Evolutionary conservation across 106 monocot species (phyloP), one percentile per base, ranked within the genome.

Genomic region (Hemerocallis citrina): DNA sequence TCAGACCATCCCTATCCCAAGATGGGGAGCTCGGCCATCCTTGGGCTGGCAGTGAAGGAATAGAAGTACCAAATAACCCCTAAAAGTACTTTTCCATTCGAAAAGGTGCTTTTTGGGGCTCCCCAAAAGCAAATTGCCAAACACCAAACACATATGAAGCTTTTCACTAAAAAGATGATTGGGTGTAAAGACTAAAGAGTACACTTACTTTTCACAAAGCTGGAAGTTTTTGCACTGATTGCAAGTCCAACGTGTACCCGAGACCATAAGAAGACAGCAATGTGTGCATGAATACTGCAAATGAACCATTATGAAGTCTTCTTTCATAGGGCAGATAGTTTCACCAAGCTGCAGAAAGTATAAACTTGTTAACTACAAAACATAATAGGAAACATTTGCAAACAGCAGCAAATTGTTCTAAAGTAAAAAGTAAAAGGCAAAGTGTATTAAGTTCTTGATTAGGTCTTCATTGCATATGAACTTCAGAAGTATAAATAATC

Each of bases 221-320:
- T 94, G 75, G 47, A 89, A 94, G 38, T 80, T 75, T 78, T 79
- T 85, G 85, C 94, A 94, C 22, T 75, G 74, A 51, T 74, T 77
- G 71, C 94, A 94, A 64, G 86, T 82, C 94, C 94, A 94, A 35
- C 85, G 82, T 55, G 72, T 75, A 34, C 94, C 94, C 61, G 79
- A 82, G n/a, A 86, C 82, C 94, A 94, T 94, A 37, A 94, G 77
- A 7, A 71, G 10, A 60, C 94, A 94, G 36, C 94, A 94, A 65
- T 89, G 89, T 19, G 67, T 73, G 77, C 94, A 94, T 25, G 83
- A 65, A 73, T 89, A 83, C 62, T 94, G 94, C 44, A 94, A 63
- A 72, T 94, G 94, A 17, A 94, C 94, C 94, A 94, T 94, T 16
- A 94, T 94, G 76, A 94, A 89, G 56, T 94, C 94, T 71, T 94